Evolutionary conservation across 306 rosid species (phyloP), one percentile per base, ranked within the genome.

Genomic region (Acmispon strigosus): DNA sequence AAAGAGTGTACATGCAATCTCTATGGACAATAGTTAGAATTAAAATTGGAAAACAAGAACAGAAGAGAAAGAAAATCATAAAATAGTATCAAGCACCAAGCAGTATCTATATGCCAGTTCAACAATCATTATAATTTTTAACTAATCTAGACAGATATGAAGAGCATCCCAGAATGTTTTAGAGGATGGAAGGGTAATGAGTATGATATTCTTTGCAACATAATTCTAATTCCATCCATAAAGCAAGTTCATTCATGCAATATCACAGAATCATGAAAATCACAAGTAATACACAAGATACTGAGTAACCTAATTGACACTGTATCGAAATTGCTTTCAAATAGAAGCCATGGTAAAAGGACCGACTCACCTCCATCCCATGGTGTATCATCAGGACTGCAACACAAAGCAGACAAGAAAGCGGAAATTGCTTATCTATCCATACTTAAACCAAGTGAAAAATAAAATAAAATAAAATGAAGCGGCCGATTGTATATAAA

Each of bases 351-450:
- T 50, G 14, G 67, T 16, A 36, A 66, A 70, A 52, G 61, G 48
- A 37, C 53, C 10, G 63, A 78, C 89, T 81, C 82, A 85, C 89
- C 89, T 79, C 89, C 86, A 82, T 85, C 89, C 89, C 89, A 85
- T 24, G 89, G 86, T 63, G 89, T 85, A 82, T 85, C 89, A 73
- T 85, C 89, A 14, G 89, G 87, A 69, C 86, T 86, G 87, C 87
- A 86, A 83, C 72, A 61, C 72, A 84, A 74, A 85, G 81, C 82
- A 85, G 79, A 84, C 84, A 86, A 86, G 73, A 78, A 81, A 79
- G 49, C 78, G 84, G 84, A 83, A 84, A 78, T 70, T 70, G 62
- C 84, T 86, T 82, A 84, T 74, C 72, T 81, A 82, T 78, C 58
- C 78, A 60, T 63, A 81, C 84, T 78, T 81, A 67, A 72, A 77